A percentile compares a stretch with the other conserved stretches of the same genome.
phyloP scores from a whole-genome alignment of 2,329 filamentous ascomycete genomes.

The Fusarium odoratissimum region DNA sequence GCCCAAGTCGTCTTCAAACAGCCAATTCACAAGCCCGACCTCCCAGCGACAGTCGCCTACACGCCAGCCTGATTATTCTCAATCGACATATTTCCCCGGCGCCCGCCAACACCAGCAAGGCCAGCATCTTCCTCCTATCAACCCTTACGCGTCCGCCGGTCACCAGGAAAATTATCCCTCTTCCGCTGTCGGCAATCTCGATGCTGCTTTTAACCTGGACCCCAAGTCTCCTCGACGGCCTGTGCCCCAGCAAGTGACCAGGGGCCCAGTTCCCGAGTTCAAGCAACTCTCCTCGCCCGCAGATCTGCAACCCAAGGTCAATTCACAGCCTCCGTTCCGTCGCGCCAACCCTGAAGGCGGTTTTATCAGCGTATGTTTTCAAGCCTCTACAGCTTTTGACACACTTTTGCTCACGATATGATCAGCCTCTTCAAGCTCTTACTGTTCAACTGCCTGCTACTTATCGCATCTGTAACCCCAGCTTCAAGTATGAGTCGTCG shows the following conservation, averaged over 20 bases:
- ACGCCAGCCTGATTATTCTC: constrained; percentile 70
- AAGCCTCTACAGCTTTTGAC: not conserved
- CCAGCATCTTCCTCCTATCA: constrained; percentile 80
- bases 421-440: constrained; percentile 90
- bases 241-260: constrained; percentile 59
- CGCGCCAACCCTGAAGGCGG: constrained; percentile 96
- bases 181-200: constrained; percentile 77
- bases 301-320: constrained; percentile 86
- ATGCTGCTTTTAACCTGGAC: constrained; percentile 70
- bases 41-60: constrained; percentile 82
- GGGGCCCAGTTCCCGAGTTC: constrained; percentile 87
- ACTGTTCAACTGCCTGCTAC: constrained; percentile 93
- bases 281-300: constrained; percentile 77
- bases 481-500: constrained; percentile 98
- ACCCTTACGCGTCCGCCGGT: constrained; percentile 70
- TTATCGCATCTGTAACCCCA: constrained; percentile 97
- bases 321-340: constrained; percentile 87
- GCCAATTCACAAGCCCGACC: constrained; percentile 65
- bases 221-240: constrained; percentile 69
- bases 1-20: constrained; percentile 69
- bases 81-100: constrained; percentile 68
- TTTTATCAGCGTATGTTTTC: constrained; percentile 86
- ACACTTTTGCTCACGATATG: constrained; percentile 23
- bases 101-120: constrained; percentile 53
- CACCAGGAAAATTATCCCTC: constrained; percentile 77